A percentile compares a stretch with the other conserved stretches of the same genome.
Conservation (phyloP, 768 basidiomycete genomes). For the Neoboletus brunneissimus region DNA sequence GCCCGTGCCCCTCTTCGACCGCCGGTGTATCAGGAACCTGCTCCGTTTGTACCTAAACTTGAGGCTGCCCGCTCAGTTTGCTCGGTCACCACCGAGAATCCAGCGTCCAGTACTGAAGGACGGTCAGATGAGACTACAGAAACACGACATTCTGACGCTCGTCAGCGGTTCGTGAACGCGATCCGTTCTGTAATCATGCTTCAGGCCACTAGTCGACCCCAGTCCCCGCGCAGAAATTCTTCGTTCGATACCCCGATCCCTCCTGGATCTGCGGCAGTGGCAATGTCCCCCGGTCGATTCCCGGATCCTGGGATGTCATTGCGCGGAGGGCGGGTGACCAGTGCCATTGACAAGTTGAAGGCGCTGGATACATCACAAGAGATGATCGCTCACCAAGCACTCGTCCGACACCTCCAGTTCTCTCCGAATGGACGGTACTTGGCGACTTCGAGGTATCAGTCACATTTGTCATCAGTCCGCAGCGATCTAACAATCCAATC, state of each 20-base stretch:
- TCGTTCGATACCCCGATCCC: conserved; percentile 30
- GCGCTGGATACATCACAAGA: conserved; percentile 40
- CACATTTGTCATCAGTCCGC: neutral
- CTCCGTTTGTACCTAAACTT: conserved; percentile 15
- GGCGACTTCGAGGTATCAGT: conserved; percentile 50
- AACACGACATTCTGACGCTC: conserved; percentile 28
- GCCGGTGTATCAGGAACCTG: conserved; percentile 22
- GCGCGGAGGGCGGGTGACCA: conserved; percentile 39
- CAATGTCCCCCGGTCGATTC: conserved; percentile 32
- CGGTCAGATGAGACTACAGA: conserved; percentile 28
- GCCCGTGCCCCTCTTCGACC: conserved; percentile 1
- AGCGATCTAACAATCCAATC: conserved; percentile 6
- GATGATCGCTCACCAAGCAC: conserved; percentile 44
- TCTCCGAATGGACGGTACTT: conserved; percentile 52
- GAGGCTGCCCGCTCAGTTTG: conserved; percentile 26
- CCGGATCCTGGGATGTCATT: conserved; percentile 34
- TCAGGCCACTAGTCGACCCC: conserved; percentile 32
- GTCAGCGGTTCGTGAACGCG: conserved; percentile 39
- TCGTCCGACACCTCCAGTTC: conserved; percentile 55
- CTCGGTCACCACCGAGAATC: conserved; percentile 28
- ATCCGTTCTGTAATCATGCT: conserved; percentile 49
- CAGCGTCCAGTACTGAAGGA: conserved; percentile 26
- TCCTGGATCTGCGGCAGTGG: conserved; percentile 17
- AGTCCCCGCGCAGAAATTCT: conserved; percentile 30
- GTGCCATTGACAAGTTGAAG: conserved; percentile 42